A percentile compares a stretch with the other conserved stretches of the same genome.
phyloP scores from a whole-genome alignment of 805 yeast species.

The Starmera quercuum region DNA sequence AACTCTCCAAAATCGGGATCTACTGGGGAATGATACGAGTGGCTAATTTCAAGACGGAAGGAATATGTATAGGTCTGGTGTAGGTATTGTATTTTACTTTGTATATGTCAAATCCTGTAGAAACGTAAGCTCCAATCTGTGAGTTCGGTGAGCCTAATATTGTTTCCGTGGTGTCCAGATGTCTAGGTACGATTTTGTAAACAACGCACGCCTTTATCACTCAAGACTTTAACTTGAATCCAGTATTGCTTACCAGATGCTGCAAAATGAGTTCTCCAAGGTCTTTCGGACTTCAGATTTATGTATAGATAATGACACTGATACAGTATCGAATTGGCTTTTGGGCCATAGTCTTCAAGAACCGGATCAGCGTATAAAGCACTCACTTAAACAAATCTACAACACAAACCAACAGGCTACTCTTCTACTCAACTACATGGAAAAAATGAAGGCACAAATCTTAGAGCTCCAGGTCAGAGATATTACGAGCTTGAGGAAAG shows the following conservation, averaged over 20 bases:
- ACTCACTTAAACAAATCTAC: slow-evolving; percentile 12
- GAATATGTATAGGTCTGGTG: no score
- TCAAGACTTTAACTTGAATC: no score
- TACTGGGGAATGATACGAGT: slow-evolving; percentile 13
- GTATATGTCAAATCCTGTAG: no score
- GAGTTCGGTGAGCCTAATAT: no score
- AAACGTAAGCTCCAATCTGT: no score
- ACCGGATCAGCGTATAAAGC: slow-evolving; percentile 15
- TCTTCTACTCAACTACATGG: slow-evolving; percentile 9
- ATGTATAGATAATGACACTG: slow-evolving; percentile 14
- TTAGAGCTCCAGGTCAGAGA: slow-evolving; percentile 3
- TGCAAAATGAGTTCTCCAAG: neutral
- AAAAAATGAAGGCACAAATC: slow-evolving; percentile 9
- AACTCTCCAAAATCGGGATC: slow-evolving; percentile 60
- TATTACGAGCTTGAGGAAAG: neutral
- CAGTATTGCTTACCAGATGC: no score
- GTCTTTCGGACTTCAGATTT: slow-evolving; percentile 14
- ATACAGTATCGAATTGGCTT: slow-evolving; percentile 16
- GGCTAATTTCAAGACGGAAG: no score
- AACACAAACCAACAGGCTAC: neutral
- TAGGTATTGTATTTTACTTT: no score
- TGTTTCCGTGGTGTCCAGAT: no score
- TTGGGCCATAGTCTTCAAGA: slow-evolving; percentile 14
- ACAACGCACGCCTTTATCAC: no score
- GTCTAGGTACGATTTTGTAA: no score